A percentile compares a stretch with the other conserved stretches of the same genome.
phyloP scores from a whole-genome alignment of 257 asterid genomes.

The Solanum gracilifrons region DNA sequence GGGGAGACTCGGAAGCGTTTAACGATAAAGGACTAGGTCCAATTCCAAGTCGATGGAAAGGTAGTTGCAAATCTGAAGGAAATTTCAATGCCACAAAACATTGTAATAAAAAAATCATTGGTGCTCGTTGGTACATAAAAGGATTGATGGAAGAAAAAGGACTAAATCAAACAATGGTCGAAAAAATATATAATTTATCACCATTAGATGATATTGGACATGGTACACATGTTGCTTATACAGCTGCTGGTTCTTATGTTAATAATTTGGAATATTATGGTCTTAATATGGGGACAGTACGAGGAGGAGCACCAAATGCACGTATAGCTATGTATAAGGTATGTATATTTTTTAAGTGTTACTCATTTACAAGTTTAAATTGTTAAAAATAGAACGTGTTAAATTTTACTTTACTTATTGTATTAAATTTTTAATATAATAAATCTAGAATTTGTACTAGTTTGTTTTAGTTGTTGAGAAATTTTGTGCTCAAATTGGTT shows the following conservation, averaged over 20 bases:
- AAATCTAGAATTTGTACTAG: too few species aligned
- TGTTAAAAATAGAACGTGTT: too few species aligned
- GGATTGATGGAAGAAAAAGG: background rate
- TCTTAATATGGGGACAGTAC: background rate
- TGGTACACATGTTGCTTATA: background rate
- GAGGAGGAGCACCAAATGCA: background rate
- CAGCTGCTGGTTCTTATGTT: background rate
- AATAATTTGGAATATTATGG: background rate
- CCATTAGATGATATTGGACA: background rate
- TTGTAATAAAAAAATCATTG: background rate
- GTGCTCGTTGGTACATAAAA: background rate
- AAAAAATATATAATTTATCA: background rate
- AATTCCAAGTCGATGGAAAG: constrained; percentile 5
- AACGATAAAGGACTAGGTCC: constrained; percentile 2
- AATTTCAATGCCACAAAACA: background rate
- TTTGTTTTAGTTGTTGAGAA: too few species aligned
- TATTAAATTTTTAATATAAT: too few species aligned
- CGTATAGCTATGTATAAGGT: background rate
- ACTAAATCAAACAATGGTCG: background rate
- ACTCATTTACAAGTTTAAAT: too few species aligned
- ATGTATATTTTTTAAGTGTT: background rate
- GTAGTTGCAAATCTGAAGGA: background rate
- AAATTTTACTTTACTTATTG: too few species aligned
- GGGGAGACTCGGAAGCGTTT: background rate
- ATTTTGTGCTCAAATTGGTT: too few species aligned